Evolutionary conservation across 805 yeast genomes (phyloP), one percentile per base, ranked within the genome.

Genomic region (Maudiozyma turicensis): DNA sequence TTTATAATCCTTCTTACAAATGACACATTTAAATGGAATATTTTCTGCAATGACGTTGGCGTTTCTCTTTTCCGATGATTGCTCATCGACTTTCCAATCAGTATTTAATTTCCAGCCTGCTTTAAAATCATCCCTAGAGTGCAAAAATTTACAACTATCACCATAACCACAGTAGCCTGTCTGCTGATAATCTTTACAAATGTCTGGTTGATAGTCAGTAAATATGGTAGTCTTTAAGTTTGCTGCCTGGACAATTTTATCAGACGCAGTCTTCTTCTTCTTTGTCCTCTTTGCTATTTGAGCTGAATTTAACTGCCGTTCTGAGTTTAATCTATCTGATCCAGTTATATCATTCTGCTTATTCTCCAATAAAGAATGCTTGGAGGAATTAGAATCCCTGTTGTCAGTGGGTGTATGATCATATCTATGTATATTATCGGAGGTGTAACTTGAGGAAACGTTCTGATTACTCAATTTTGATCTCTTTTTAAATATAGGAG

Each of bases 131-230:
- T 87, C 97, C 65, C 99, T 70, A 13, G 86, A 78, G 63, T 93
- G 99, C 35, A 91, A 64, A 64, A 93, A 93, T 68, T 93, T 93
- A 70, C 99, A 93, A 35, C 93, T 84, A 58, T 93, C 99, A 8
- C 99, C 99, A 63, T 84, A 93, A 6, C 97, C 97, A 73, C 99
- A 93, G 61, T 81, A 90, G 0, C 99, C 99, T 0, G 95, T 90
- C 56, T 84, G 85, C 50, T 80, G 76, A 65, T 77, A 93, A 65
- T 93, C 98, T 60, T 91, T 93, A 63, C 99, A 93, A 1, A 93
- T 82, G 60, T 93, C 97, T 1, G 95, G 90, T 62, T 87, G 96
- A 60, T 82, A 93, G 60, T 93, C 99, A 38, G 84, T 74, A 1
- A 82, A 70, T 0, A 86, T 81, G 0, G 89, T 84, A 10, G 82